Percentiles rank a stretch among this genome's conserved stretches.
Conservation (phyloP, 2,329 filamentous ascomycete genomes). For the Chrysoporthe cubensis region DNA sequence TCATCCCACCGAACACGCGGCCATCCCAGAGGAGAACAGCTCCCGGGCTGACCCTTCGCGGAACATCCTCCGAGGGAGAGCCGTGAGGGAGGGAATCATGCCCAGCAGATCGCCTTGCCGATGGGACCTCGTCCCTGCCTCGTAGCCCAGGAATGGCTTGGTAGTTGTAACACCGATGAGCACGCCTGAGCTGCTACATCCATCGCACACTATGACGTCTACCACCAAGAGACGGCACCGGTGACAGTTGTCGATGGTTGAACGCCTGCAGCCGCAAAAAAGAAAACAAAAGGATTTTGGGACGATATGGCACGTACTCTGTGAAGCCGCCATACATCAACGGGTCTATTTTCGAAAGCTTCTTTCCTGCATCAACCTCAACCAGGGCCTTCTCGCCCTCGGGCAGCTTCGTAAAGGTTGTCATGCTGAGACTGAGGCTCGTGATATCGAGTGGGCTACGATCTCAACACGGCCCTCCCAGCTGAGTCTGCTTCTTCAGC, state of each 20-base stretch:
- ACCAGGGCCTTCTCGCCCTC: conserved; percentile 66
- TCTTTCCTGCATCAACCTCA: conserved; percentile 65
- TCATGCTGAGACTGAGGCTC: conserved; percentile 54
- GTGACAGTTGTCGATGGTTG: too few relatives aligned
- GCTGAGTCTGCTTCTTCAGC: conserved; percentile 12
- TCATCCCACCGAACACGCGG: too few relatives aligned
- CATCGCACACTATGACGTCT: neutral
- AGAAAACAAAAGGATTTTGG: neutral
- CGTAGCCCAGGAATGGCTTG: too few relatives aligned
- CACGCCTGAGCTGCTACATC: neutral
- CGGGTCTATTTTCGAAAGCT: conserved; percentile 74
- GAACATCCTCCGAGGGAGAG: too few relatives aligned
- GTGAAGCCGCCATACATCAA: conserved; percentile 86
- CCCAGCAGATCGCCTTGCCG: neutral
- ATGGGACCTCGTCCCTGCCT: neutral
- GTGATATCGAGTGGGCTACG: neutral
- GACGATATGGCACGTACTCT: conserved; percentile 58
- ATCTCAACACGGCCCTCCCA: neutral
- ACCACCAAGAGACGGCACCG: too few relatives aligned
- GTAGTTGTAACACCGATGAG: neutral
- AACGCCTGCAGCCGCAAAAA: neutral
- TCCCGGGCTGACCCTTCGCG: too few relatives aligned
- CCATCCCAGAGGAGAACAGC: too few relatives aligned
- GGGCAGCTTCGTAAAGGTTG: conserved; percentile 71
- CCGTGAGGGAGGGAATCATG: too few relatives aligned